Conservation (phyloP, 768 basidiomycete species). For the Suillus spraguei region DNA sequence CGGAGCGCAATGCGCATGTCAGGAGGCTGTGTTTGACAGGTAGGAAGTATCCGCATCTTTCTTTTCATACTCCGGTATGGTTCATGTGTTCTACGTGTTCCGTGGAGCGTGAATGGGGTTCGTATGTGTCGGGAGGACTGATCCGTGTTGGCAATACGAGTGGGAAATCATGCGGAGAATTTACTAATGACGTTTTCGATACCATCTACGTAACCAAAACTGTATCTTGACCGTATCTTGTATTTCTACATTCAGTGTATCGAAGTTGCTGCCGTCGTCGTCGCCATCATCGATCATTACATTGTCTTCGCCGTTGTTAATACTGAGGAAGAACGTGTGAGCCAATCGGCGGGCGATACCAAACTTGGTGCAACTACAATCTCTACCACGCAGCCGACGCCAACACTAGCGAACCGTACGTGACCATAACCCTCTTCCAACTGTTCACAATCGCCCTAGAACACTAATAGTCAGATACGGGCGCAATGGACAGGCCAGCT, state of each 20-base stretch:
- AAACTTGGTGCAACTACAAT: conserved; percentile 6
- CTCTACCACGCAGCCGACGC: conserved; percentile 5
- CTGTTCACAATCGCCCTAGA: conserved; percentile 1
- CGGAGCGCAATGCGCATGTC: not conserved
- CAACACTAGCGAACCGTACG: not conserved
- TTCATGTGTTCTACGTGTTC: not conserved
- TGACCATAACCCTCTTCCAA: not conserved
- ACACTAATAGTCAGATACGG: not conserved
- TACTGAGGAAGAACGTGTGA: conserved; percentile 8
- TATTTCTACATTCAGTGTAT: conserved; percentile 3
- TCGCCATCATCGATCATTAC: not conserved
- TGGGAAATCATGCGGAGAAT: conserved; percentile 6
- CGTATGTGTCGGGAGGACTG: not conserved
- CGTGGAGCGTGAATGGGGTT: not conserved
- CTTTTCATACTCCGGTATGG: not conserved
- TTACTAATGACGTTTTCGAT: conserved; percentile 6
- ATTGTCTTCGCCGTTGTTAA: not conserved
- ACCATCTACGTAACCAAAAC: conserved; percentile 5
- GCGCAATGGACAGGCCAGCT: conserved; percentile 51
- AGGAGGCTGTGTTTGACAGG: not conserved
- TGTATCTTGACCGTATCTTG: not conserved
- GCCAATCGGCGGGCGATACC: conserved; percentile 3
- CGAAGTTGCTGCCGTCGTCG: conserved; percentile 1
- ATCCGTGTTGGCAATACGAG: not conserved
- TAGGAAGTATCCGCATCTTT: not conserved